Base-by-base conservation (phyloP, 805 yeast genomes). In the Candida berthetii region DNA sequence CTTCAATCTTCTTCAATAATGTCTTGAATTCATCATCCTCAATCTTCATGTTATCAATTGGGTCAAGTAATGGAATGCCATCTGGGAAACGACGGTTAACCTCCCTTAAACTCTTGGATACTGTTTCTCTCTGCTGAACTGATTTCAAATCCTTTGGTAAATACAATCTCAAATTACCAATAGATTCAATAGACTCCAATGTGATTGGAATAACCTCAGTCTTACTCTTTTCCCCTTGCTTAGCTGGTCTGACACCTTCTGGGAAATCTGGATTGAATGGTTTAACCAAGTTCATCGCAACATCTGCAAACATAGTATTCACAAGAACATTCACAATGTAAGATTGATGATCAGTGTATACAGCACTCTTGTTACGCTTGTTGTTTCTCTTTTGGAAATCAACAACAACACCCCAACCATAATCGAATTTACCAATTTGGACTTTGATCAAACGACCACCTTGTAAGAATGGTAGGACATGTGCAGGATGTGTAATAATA, bases 401-500 rank as follows among this genome's bases (percentile, higher is more conserved):
- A 10, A 85, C 79, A 11, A 90, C 93, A 57, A 86, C 84, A 43
- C 91, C 96, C 99, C 99, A 93, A n/a, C 96, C 97, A 59, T 89
- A 95, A 46, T 88, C 85, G 37, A 74, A 62, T 7, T 66, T 68
- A 17, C 61, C 64, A 38, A 90, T 71, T 41, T 71, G 72, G 11
- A 90, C 77, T 51, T 80, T 78, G 28, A 90, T 64, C 43, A 93
- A 73, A 62, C 99, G 77, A 25, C 99, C 99, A 14, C 86, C 80
- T 60, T 89, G 95, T 53, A 93, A 67, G 59, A 85, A 95, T 22
- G 85, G 85, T 42, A 91, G 69, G 17, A 82, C 73, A 60, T 91
- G 80, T 5, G 91, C 83, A 1, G 99, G 99, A 61, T 93, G 98
- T 0, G 96, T 82, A 15, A 91, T 76, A 14, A 93, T 82, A 48